Percentiles rank a stretch among this genome's conserved stretches.
phyloP scores from a whole-genome alignment of 768 basidiomycete genomes.

The Rhodocollybia butyracea region DNA sequence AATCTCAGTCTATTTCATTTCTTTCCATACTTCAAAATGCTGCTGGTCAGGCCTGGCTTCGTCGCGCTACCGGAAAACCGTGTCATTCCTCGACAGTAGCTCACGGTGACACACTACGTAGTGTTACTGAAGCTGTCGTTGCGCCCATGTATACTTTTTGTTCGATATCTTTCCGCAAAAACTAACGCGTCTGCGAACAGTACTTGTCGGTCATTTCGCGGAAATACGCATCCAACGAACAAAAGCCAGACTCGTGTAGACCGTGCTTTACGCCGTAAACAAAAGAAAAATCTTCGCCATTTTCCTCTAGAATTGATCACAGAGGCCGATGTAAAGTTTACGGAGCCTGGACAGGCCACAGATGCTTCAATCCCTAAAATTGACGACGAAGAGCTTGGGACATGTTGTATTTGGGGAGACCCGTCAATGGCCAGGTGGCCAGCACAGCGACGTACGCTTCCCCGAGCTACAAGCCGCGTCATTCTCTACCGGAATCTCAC shows the following conservation, averaged over 20 bases:
- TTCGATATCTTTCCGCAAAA: too few species aligned
- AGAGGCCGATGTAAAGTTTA: slow-evolving; percentile 20
- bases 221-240: not conserved
- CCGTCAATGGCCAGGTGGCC: not conserved
- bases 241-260: not conserved
- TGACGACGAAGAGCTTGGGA: not conserved
- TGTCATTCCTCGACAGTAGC: not conserved
- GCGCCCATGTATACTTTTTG: too few species aligned
- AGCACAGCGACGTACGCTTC: slow-evolving; percentile 14
- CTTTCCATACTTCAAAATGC: slow-evolving; percentile 7
- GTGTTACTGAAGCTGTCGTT: too few species aligned
- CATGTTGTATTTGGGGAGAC: not conserved
- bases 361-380: not conserved
- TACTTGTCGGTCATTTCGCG: not conserved
- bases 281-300: not conserved
- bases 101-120: not conserved
- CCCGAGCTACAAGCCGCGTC: slow-evolving; percentile 24
- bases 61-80: slow-evolving; percentile 41
- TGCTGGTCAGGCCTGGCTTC: slow-evolving; percentile 17
- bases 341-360: slow-evolving; percentile 21
- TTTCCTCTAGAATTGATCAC: slow-evolving; percentile 21
- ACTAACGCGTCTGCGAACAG: not conserved
- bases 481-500: slow-evolving; percentile 42
- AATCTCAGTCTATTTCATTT: slow-evolving; percentile 19
- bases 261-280: not conserved